Percentiles rank a stretch among this genome's conserved stretches.
These are phyloP conservation scores for Rhodotorula sp. DNA, from an alignment of 1,284 basidiomycete genomes.

Conservation along the genomic window DNA sequence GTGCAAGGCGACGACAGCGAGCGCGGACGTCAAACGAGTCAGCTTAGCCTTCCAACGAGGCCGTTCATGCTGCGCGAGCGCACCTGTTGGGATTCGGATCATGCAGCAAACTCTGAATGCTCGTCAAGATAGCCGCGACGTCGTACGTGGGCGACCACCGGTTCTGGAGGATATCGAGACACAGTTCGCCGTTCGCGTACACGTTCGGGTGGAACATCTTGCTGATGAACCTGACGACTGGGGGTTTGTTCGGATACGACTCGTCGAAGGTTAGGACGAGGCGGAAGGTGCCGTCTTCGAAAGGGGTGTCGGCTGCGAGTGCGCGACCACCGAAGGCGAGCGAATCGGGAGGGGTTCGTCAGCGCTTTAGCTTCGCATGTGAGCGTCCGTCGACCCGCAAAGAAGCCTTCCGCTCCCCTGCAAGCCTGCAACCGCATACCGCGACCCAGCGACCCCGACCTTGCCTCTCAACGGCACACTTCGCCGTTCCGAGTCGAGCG, in stretches of 20 bases:
- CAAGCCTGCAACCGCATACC: not conserved
- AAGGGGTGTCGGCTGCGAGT: conserved; percentile 83
- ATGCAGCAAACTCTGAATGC: conserved; percentile 89
- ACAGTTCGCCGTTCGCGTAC: conserved; percentile 95
- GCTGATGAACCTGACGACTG: conserved; percentile 92
- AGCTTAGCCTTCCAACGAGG: fast-evolving
- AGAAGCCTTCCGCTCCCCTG: not conserved
- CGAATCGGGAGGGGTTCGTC: not conserved
- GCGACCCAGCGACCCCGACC: not conserved
- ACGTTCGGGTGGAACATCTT: conserved; percentile 94
- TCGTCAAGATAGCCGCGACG: conserved; percentile 94
- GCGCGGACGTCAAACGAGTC: not conserved
- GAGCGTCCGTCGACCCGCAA: not conserved
- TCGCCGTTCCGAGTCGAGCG: not conserved
- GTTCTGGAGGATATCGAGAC: conserved; percentile 96
- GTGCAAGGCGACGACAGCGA: not conserved
- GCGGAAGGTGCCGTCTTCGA: conserved; percentile 98
- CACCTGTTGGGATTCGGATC: conserved; percentile 90
- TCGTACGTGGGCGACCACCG: conserved; percentile 98
- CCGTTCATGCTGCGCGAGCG: conserved; percentile 40
- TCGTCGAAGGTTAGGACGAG: conserved; percentile 94
- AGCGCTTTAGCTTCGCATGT: not conserved
- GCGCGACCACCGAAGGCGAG: too few species aligned
- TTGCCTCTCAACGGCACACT: not conserved
- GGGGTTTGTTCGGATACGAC: conserved; percentile 96